These are phyloP conservation scores for Trichomonas gallinae DNA, from an alignment of 208 protist species.

Conservation along the genomic window DNA sequence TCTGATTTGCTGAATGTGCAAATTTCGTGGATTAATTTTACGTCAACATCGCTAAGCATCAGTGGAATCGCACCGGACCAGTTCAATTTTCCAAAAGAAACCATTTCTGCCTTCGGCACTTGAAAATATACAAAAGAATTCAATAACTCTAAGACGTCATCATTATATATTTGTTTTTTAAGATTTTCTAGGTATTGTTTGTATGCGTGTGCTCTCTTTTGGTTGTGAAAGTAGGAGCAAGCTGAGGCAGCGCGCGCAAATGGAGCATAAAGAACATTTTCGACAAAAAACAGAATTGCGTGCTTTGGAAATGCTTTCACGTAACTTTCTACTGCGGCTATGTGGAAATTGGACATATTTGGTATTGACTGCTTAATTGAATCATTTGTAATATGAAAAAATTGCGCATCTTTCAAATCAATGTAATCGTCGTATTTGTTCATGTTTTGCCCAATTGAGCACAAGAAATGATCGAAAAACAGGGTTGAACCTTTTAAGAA, in stretches of 20 bases:
- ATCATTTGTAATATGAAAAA: not conserved
- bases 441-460: not conserved
- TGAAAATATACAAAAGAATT: not conserved
- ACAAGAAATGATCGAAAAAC: not conserved
- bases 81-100: not conserved
- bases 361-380: not conserved
- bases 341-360: not conserved
- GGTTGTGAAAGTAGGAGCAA: not conserved
- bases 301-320: not conserved
- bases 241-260: not conserved
- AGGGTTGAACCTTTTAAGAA: not conserved
- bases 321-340: not conserved
- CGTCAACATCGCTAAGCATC: not conserved
- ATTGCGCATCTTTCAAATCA: not conserved
- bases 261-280: not conserved
- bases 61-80: not conserved
- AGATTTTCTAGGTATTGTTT: not conserved
- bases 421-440: not conserved
- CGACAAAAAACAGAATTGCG: not conserved
- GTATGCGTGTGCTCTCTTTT: not conserved
- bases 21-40: not conserved
- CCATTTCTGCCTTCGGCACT: not conserved
- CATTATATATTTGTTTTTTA: not conserved
- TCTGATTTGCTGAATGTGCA: not conserved
- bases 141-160: not conserved